Base-by-base conservation (phyloP, 2,329 filamentous ascomycete genomes). In the Periglandula ipomoeae region DNA sequence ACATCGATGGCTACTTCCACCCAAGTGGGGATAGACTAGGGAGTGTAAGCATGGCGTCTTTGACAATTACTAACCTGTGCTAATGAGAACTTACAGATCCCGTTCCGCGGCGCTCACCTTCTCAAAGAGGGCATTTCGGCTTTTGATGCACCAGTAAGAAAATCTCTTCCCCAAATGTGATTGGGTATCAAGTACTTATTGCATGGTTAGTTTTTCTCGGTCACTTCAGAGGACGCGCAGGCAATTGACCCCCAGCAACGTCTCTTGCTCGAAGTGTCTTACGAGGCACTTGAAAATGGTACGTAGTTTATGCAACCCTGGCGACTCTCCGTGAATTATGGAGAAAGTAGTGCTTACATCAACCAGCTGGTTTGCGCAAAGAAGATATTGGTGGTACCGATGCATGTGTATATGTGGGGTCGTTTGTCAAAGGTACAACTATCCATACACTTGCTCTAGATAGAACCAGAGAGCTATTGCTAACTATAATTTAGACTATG, bases 171-270 rank as follows among this genome's bases (percentile, higher is more conserved):
- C 9, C 26, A 37, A 43, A 19, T 38, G 17, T 10, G 19, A 11
- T 40, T 11, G 15, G 20, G 15, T 15, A 35, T 9, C 10, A 17
- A 37, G 10, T 19, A 8, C 44, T 44, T 7, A 48, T 27, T 17
- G 9, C 13, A 4, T 9, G 8, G 8, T 11, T 27, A 76, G 73
- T 78, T 78, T 59, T 78, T 78, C 55, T 68, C 68, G 0, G 65
- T 78, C 4, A 63, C 73, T 0, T 65, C 72, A 0, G 70, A 73
- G 17, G 74, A 78, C 46, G 74, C 74, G 17, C 67, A 68, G 22
- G 72, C 75, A 3, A 72, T 78, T 48, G 76, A 79, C 45, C 75
- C 75, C 6, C 73, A 76, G 49, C 73, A 76, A 53, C 62, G 75
- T n/a, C 62, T 76, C 20, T 61, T 76, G 1, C 66, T 79, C 1